Percentiles rank a stretch among this genome's conserved stretches.
Evolutionary conservation across 1,284 basidiomycete species (phyloP).

Genomic region (Quambalaria eucalypti): DNA sequence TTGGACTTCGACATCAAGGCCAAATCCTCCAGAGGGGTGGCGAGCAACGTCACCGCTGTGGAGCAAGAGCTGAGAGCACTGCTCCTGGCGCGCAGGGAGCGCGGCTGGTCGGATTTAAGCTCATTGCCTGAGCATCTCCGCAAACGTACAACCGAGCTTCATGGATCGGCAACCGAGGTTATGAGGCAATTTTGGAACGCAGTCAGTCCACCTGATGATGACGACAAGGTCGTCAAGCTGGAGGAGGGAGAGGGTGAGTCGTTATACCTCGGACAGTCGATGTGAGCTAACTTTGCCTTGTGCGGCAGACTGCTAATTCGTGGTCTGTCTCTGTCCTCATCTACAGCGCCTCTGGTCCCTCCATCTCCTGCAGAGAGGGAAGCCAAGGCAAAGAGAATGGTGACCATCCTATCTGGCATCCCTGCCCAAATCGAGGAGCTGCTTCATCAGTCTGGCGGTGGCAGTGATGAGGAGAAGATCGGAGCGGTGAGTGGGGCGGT

Average conservation of each 20-base stretch:
- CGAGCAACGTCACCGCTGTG: too few relatives aligned
- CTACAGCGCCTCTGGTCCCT: neutral
- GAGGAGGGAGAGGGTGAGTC: neutral
- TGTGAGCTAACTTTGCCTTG: neutral
- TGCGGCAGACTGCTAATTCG: neutral
- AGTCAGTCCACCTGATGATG: constrained; percentile 58
- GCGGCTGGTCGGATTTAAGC: constrained; percentile 27
- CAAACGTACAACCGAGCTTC: constrained; percentile 72
- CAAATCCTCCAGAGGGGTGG: too few relatives aligned
- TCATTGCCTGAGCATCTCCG: constrained; percentile 66
- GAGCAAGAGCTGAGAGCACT: neutral
- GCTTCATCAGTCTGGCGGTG: neutral
- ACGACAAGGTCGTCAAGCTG: constrained; percentile 1
- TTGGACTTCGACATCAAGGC: neutral
- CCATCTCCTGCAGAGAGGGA: constrained; percentile 8
- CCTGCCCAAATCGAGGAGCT: neutral
- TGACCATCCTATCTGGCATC: constrained; percentile 9
- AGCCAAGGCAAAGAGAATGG: constrained; percentile 16
- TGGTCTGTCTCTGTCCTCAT: too few relatives aligned
- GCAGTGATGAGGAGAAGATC: neutral
- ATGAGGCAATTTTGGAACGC: constrained; percentile 90
- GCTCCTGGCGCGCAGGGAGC: constrained; percentile 7
- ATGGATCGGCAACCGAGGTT: constrained; percentile 89
- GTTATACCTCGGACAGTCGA: neutral
- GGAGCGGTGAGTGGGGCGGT: neutral